Percentiles rank a stretch among this genome's conserved stretches.
phyloP scores from a whole-genome alignment of 2,329 filamentous ascomycete genomes.

The Venturia nashicola region DNA sequence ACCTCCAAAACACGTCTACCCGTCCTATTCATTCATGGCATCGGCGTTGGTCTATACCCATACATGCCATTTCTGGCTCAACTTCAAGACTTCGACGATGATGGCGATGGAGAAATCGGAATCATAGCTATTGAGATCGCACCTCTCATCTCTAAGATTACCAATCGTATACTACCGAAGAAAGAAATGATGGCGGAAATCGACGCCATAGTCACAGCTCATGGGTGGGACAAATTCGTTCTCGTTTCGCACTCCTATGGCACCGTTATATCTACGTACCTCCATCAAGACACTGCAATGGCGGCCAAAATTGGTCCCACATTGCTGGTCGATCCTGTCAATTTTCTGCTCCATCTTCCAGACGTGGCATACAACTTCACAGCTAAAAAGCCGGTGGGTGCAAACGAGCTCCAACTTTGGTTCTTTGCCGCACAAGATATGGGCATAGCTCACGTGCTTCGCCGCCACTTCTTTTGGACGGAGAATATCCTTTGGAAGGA shows the following conservation, averaged over 20 bases:
- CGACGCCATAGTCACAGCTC: constrained; percentile 41
- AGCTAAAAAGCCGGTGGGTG: constrained; percentile 28
- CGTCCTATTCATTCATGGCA: constrained; percentile 58
- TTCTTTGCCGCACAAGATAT: constrained; percentile 60
- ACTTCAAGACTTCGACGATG: constrained; percentile 27
- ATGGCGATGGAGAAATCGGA: constrained; percentile 38
- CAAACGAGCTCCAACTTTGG: constrained; percentile 56
- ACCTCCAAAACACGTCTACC: constrained; percentile 45
- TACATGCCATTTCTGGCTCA: constrained; percentile 46
- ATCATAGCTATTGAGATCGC: constrained; percentile 56
- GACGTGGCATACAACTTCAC: constrained; percentile 64
- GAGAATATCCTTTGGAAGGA: constrained; percentile 61
- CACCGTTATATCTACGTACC: constrained; percentile 48
- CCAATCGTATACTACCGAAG: constrained; percentile 37
- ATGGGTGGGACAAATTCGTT: constrained; percentile 46
- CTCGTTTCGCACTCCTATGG: constrained; percentile 52
- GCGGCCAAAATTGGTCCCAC: constrained; percentile 33
- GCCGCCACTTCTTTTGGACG: constrained; percentile 58
- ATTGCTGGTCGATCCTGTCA: constrained; percentile 51
- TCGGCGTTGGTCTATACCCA: constrained; percentile 54
- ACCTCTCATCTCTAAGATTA: constrained; percentile 51
- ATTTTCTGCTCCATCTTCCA: constrained; percentile 54
- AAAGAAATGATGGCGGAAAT: constrained; percentile 46
- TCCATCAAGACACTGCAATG: constrained; percentile 36
- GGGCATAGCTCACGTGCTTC: constrained; percentile 51